Evolutionary conservation across 805 yeast species (phyloP).

Genomic region (Lipomyces sp.): DNA sequence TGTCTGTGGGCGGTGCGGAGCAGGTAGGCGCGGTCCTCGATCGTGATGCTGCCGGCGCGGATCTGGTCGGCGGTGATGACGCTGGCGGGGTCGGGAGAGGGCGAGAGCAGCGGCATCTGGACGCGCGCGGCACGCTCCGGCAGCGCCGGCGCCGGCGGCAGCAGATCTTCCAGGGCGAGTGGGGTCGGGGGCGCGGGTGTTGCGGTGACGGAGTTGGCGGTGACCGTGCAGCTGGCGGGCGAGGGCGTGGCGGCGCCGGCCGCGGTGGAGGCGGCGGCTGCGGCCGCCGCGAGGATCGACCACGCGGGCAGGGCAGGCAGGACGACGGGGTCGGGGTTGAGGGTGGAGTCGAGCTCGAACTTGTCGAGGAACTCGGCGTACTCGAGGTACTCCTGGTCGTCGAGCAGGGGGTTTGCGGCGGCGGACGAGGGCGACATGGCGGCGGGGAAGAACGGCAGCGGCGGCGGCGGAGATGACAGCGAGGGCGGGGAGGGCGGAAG

Average conservation of each 20-base stretch:
- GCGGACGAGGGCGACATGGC: slow-evolving; percentile 11
- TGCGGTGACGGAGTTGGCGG: background rate
- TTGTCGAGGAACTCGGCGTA: slow-evolving; percentile 36
- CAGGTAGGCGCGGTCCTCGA: slow-evolving; percentile 21
- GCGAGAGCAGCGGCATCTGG: slow-evolving; percentile 9
- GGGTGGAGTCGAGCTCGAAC: slow-evolving; percentile 35
- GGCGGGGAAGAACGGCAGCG: slow-evolving; percentile 4
- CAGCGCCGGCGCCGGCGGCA: background rate
- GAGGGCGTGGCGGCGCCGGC: background rate
- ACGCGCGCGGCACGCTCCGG: background rate
- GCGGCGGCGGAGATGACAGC: background rate
- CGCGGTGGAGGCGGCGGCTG: background rate
- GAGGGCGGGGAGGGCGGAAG: background rate
- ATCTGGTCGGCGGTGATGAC: background rate
- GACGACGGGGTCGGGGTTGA: slow-evolving; percentile 36
- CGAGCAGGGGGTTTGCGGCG: slow-evolving; percentile 26
- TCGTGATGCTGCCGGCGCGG: slow-evolving; percentile 7
- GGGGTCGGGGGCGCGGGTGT: too few relatives aligned
- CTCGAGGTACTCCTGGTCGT: slow-evolving; percentile 35
- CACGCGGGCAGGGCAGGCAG: slow-evolving; percentile 23
- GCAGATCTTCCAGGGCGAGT: too few relatives aligned
- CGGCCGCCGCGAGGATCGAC: slow-evolving; percentile 4
- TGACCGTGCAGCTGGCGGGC: background rate
- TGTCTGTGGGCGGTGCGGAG: slow-evolving; percentile 23
- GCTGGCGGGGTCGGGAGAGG: slow-evolving; percentile 1